Evolutionary conservation across 768 basidiomycete species (phyloP).

Genomic region (Kwoniella dejecticola): DNA sequence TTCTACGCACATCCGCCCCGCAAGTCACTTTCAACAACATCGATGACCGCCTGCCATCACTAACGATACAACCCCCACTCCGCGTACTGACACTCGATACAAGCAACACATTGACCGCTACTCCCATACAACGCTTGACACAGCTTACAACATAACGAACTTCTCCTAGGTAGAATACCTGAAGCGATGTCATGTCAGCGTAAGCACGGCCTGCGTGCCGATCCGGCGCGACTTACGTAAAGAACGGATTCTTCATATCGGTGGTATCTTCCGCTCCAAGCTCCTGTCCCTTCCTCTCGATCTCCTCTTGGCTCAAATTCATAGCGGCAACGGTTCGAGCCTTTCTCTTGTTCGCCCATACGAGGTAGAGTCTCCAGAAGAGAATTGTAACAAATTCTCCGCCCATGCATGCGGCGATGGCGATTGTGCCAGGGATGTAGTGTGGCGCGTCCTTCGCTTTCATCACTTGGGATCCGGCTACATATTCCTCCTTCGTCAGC

Average conservation of each 20-base stretch:
- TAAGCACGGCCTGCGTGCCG: no score
- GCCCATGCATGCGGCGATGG: constrained; percentile 28
- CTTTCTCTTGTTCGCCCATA: constrained; percentile 29
- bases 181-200: no score
- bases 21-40: no score
- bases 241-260: constrained; percentile 38
- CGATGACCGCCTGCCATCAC: no score
- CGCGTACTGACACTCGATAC: no score
- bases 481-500: neutral
- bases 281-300: constrained; percentile 29
- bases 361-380: constrained; percentile 32
- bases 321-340: constrained; percentile 8
- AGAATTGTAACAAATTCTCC: constrained; percentile 28
- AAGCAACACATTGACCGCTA: no score
- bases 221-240: constrained; percentile 26
- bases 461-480: constrained; percentile 28
- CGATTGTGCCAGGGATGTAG: constrained; percentile 31
- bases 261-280: constrained; percentile 43
- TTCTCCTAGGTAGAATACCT: no score
- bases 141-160: no score
- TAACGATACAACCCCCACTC: no score
- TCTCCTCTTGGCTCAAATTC: constrained; percentile 26
- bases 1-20: no score
- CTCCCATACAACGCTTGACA: no score
- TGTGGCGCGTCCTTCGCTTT: constrained; percentile 36